Evolutionary conservation across 2,329 filamentous ascomycete genomes (phyloP).

Genomic region (Hypocreales sp.): DNA sequence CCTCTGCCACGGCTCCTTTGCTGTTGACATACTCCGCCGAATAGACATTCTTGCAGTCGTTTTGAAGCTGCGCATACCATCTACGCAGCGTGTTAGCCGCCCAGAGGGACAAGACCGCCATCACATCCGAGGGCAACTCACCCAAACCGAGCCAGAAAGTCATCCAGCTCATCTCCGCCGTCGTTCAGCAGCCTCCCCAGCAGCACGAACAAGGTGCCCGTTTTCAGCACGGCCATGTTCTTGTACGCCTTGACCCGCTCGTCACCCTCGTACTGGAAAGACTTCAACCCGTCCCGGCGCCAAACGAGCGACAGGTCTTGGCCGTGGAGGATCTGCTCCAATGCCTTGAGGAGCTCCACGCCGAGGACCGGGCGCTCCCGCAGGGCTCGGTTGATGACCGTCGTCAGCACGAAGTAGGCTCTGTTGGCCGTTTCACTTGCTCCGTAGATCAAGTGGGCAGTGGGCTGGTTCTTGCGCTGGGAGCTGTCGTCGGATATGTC

Average conservation of each 20-base stretch:
- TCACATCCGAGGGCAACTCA: background rate
- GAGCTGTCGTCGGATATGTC: conserved; percentile 6
- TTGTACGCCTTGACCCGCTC: conserved; percentile 3
- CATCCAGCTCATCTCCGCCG: conserved; percentile 3
- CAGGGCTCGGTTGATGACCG: conserved; percentile 4
- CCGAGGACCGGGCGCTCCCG: conserved; percentile 4
- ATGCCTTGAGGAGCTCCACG: conserved; percentile 3
- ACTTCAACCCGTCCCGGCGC: conserved; percentile 4
- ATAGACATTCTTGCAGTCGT: conserved; percentile 7
- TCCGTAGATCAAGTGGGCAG: conserved; percentile 6
- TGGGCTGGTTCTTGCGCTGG: conserved; percentile 5
- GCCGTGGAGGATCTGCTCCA: conserved; percentile 5
- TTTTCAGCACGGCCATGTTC: conserved; percentile 5
- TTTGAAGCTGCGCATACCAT: conserved; percentile 6
- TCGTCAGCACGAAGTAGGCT: conserved; percentile 6
- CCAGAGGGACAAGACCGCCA: too few species aligned
- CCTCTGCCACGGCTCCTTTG: conserved; percentile 5
- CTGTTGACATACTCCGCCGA: conserved; percentile 5
- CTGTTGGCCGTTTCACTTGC: conserved; percentile 6
- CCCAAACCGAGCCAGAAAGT: conserved; percentile 5
- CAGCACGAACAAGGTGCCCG: conserved; percentile 5
- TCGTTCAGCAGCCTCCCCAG: conserved; percentile 4
- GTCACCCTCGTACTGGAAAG: conserved; percentile 2
- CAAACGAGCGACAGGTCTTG: conserved; percentile 6
- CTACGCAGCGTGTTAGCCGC: background rate